Base-by-base conservation (phyloP, 306 rosid species). In the Gillenia trifoliata region DNA sequence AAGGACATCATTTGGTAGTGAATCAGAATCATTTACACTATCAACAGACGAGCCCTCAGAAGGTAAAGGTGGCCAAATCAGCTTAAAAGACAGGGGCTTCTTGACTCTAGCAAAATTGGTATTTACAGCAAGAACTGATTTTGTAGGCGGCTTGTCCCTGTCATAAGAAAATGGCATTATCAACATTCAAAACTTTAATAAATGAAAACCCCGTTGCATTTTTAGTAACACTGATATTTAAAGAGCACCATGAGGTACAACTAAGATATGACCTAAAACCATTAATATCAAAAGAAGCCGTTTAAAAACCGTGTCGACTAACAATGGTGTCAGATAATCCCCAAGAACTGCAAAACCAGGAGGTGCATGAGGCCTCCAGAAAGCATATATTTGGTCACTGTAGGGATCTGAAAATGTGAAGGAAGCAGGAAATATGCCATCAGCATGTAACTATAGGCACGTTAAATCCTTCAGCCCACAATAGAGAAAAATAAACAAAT, bases 361-460 rank as follows among this genome's bases (percentile, higher is more conserved):
- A 60, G 98, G 97, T 72, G 97, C 93, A 65, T 70, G 91, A 82
- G 98, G 98, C 84, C 98, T 90, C 98, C 98, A 94, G 72, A 94
- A 85, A 77, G 86, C 88, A 81, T 86, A 92, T 72, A 85, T 76
- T 85, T 94, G 98, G 67, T 87, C 97, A 70, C 80, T 75, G 73
- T 54, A 40, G 69, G 86, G 78, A 88, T 81, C 98, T 93, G 93
- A 82, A 79, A 57, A 47, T 38, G 77, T 80, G 74, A 76, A 83
- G 79, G 20, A 62, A 80, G 45, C 79, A 54, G 54, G 23, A 63
- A 54, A 75, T 36, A 56, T 55, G 31, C 54, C 41, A 60, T 69
- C 78, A 71, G 28, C 47, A 83, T 77, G 26, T 25, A 65, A 56
- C 52, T 66, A 49, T n/a, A 36, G 68, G 67, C 47, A 70, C 29